Evolutionary conservation across 169 alveolate genomes (phyloP).

Genomic region (Eimeria falciformis): DNA sequence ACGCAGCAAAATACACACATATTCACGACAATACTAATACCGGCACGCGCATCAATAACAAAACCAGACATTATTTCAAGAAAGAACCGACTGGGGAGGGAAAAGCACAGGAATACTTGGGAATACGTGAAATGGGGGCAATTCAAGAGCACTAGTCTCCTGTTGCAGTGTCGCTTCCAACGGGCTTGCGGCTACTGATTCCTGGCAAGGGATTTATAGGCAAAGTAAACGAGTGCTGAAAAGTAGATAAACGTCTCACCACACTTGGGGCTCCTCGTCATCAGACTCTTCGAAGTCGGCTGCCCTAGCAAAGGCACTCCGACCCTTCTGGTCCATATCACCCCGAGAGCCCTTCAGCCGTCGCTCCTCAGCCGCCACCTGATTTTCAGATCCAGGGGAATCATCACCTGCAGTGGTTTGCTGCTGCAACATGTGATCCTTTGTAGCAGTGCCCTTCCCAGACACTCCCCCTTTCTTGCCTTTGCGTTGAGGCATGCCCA

Average conservation of each 20-base stretch:
- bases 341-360: neutral
- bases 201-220: too few relatives aligned
- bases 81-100: neutral
- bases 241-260: neutral
- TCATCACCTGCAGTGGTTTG: neutral
- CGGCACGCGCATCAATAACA: too few relatives aligned
- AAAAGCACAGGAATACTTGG: neutral
- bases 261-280: neutral
- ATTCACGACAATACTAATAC: neutral
- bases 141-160: neutral
- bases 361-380: neutral
- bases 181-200: neutral
- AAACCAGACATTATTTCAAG: too few relatives aligned
- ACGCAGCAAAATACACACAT: neutral
- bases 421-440: constrained; percentile 18
- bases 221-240: neutral
- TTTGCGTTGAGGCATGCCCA: constrained; percentile 42
- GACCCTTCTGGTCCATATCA: constrained; percentile 1
- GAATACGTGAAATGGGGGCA: neutral
- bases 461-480: constrained; percentile 22
- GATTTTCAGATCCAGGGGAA: neutral
- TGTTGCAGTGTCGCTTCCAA: too few relatives aligned
- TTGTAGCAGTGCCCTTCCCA: neutral
- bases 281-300: constrained; percentile 1
- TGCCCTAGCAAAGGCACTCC: neutral